phyloP scores from a whole-genome alignment of 495 filamentous ascomycete genomes.

The Amniculicola lignicola region DNA sequence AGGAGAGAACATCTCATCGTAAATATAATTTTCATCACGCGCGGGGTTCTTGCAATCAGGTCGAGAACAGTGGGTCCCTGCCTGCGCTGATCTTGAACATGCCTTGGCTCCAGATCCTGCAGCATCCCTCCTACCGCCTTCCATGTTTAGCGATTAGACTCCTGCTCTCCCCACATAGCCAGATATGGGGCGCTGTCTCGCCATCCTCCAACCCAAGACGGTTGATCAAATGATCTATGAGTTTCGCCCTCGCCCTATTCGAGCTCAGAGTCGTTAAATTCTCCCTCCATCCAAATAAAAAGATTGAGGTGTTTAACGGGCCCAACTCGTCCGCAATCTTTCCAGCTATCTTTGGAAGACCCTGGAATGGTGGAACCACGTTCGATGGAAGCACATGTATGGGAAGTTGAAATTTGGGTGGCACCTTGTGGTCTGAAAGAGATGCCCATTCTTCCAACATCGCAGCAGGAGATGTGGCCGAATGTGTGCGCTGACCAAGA shows the following conservation, averaged over 20 bases:
- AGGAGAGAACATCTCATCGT: no score
- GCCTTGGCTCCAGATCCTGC: no score
- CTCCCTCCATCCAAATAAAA: constrained; percentile 64
- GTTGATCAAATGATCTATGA: constrained; percentile 50
- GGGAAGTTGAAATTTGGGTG: constrained; percentile 50
- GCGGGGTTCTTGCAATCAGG: no score
- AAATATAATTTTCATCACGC: no score
- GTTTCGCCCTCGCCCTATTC: constrained; percentile 62
- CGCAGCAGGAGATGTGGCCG: constrained; percentile 10
- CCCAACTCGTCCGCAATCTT: constrained; percentile 45
- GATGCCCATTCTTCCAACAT: constrained; percentile 47
- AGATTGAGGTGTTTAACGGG: constrained; percentile 64
- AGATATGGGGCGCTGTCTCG: constrained; percentile 55
- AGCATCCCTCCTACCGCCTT: no score
- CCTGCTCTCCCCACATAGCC: constrained; percentile 61
- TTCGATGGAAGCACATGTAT: constrained; percentile 47
- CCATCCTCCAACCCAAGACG: constrained; percentile 36
- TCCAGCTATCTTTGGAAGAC: constrained; percentile 25
- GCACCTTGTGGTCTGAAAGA: constrained; percentile 53
- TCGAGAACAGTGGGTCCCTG: no score
- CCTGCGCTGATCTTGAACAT: no score
- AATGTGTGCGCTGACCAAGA: constrained; percentile 42
- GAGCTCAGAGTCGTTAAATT: constrained; percentile 62
- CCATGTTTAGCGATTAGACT: constrained; percentile 66
- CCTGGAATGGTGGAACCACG: neutral